Percentiles rank a stretch among this genome's conserved stretches.
phyloP scores from a whole-genome alignment of 2,329 filamentous ascomycete species.

The Phaeosphaeriaceae sp. region DNA sequence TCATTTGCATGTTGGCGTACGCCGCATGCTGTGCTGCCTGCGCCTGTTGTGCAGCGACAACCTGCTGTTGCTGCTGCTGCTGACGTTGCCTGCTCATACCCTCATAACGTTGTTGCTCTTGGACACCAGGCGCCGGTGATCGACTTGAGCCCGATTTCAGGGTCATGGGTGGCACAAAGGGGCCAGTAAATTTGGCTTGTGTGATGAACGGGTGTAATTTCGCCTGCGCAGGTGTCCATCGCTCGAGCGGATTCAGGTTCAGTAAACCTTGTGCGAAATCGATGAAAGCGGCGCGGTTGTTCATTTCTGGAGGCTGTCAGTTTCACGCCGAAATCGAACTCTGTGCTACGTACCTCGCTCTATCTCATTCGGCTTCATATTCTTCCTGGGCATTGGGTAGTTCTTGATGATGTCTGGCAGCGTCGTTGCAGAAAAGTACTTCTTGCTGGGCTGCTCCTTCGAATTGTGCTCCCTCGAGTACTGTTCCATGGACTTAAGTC shows the following conservation, averaged over 20 bases:
- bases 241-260: constrained; percentile 92
- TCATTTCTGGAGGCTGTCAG: constrained; percentile 77
- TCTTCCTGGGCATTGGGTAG: constrained; percentile 98
- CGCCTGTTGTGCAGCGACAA: constrained; percentile 63
- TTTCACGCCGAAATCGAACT: background rate
- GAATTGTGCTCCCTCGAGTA: constrained; percentile 94
- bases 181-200: constrained; percentile 94
- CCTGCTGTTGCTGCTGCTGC: constrained; percentile 52
- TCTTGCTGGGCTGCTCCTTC: constrained; percentile 99
- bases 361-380: constrained; percentile 97
- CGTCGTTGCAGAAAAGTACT: constrained; percentile 95
- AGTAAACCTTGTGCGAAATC: constrained; percentile 94
- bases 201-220: constrained; percentile 98
- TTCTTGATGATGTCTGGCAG: constrained; percentile 96
- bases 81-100: constrained; percentile 91
- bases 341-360: constrained; percentile 76
- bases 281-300: constrained; percentile 95
- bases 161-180: constrained; percentile 97
- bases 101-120: constrained; percentile 95
- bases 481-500: constrained; percentile 96
- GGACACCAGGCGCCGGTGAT: constrained; percentile 89
- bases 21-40: constrained; percentile 69
- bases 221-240: constrained; percentile 97
- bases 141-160: constrained; percentile 86
- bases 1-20: constrained; percentile 69